These are phyloP conservation scores for Suillus subaureus DNA, from an alignment of 768 basidiomycete genomes.

Conservation along the genomic window DNA sequence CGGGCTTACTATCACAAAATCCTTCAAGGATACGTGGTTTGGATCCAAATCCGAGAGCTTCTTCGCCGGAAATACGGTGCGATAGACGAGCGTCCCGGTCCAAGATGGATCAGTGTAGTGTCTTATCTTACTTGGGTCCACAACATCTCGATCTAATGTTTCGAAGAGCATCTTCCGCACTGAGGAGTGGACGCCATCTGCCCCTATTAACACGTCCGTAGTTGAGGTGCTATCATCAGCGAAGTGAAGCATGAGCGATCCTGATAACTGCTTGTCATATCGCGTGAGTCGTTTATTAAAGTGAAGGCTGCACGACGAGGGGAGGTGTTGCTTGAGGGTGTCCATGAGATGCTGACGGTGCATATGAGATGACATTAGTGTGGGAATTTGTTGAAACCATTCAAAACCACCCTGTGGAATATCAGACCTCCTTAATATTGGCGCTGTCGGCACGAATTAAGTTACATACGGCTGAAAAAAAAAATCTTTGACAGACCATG, in stretches of 20 bases:
- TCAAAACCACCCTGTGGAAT: slow-evolving; percentile 8
- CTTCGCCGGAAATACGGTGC: slow-evolving; percentile 36
- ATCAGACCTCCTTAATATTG: slow-evolving; percentile 5
- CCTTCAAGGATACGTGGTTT: slow-evolving; percentile 16
- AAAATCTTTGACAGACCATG: not conserved
- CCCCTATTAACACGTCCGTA: slow-evolving; percentile 44
- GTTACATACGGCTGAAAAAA: not conserved
- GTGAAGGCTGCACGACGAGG: slow-evolving; percentile 20
- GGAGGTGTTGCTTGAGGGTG: slow-evolving; percentile 24
- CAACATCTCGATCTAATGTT: slow-evolving; percentile 24
- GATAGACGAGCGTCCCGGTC: slow-evolving; percentile 42
- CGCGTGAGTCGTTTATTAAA: slow-evolving; percentile 35
- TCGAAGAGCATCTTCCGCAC: slow-evolving; percentile 18
- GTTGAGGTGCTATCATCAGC: slow-evolving; percentile 34
- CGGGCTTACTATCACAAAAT: slow-evolving; percentile 21
- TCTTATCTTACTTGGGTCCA: slow-evolving; percentile 16
- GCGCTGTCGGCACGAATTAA: not conserved
- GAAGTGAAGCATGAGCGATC: slow-evolving; percentile 25
- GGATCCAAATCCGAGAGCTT: slow-evolving; percentile 26
- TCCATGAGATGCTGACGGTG: slow-evolving; percentile 32
- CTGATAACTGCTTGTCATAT: slow-evolving; percentile 16
- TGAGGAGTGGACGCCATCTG: slow-evolving; percentile 39
- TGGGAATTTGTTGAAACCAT: slow-evolving; percentile 2
- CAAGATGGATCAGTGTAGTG: slow-evolving; percentile 31
- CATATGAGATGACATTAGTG: not conserved